Percentiles rank a stretch among this genome's conserved stretches.
Evolutionary conservation across 106 monocot genomes (phyloP).

Genomic region (Vanilla planifolia): DNA sequence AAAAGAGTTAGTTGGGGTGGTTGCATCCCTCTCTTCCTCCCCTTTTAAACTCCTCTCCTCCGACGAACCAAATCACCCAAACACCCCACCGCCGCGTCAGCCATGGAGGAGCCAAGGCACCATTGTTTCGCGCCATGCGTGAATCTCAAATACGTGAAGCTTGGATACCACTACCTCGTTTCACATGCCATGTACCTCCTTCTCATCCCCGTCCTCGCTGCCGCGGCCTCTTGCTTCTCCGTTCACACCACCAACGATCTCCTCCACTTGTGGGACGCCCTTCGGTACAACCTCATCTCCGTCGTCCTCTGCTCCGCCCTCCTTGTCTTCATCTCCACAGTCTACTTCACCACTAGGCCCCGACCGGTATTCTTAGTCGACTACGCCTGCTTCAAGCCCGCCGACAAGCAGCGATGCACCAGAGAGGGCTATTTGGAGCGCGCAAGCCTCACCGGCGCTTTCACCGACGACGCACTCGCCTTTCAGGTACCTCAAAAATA

Average conservation of each 20-base stretch:
- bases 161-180: conserved; percentile 35
- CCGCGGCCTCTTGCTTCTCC: conserved; percentile 18
- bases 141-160: conserved; percentile 31
- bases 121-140: conserved; percentile 19
- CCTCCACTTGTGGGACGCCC: conserved; percentile 14
- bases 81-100: background rate
- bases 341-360: conserved; percentile 15
- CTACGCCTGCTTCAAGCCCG: conserved; percentile 21
- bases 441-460: conserved; percentile 9
- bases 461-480: conserved; percentile 11
- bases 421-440: conserved; percentile 6
- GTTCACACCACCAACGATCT: conserved; percentile 14
- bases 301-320: conserved; percentile 12
- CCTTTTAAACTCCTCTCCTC: background rate
- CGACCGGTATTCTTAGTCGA: conserved; percentile 12
- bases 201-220: conserved; percentile 16
- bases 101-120: background rate
- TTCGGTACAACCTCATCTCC: conserved; percentile 22
- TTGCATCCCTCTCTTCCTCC: conserved; percentile 1
- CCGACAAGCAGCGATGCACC: conserved; percentile 5
- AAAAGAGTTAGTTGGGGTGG: conserved; percentile 6
- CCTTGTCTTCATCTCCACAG: conserved; percentile 7
- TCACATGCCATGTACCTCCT: conserved; percentile 25
- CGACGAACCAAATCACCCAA: background rate
- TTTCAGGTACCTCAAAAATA: conserved; percentile 9